A percentile compares a stretch with the other conserved stretches of the same genome.
These are phyloP conservation scores for Sporothrix humicola DNA, from an alignment of 2,329 filamentous ascomycete species.

Conservation along the genomic window DNA sequence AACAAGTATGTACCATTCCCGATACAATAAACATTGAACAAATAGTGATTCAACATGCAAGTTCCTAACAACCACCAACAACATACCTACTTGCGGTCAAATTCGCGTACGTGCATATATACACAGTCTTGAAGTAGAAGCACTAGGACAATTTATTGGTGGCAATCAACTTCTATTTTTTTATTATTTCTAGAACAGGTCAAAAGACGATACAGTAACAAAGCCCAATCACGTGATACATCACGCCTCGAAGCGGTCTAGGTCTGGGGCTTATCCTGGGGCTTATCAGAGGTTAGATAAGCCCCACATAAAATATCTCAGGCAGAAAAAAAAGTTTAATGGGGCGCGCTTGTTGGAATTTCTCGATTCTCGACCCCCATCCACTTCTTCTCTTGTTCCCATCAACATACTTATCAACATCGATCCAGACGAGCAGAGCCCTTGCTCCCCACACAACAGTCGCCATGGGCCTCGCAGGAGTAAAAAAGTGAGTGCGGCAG, in stretches of 20 bases:
- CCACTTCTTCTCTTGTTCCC: neutral
- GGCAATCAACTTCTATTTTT: too few species aligned
- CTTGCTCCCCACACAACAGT: conserved; percentile 7
- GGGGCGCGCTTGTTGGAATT: neutral
- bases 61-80: too few species aligned
- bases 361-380: neutral
- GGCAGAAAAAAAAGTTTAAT: conserved; percentile 34
- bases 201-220: too few species aligned
- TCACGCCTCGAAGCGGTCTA: conserved; percentile 12
- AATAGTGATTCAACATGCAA: too few species aligned
- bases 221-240: neutral
- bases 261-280: conserved; percentile 28
- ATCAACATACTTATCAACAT: conserved; percentile 20
- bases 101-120: too few species aligned
- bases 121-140: too few species aligned
- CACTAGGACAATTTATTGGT: too few species aligned
- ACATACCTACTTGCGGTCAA: too few species aligned
- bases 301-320: conserved; percentile 32
- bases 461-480: conserved; percentile 70
- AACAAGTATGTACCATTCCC: too few species aligned
- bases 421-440: neutral
- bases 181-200: too few species aligned
- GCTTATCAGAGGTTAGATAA: conserved; percentile 10
- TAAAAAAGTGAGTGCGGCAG: conserved; percentile 62
- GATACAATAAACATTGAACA: too few species aligned